These are phyloP conservation scores for Neurospora sp. DNA, from an alignment of 495 filamentous ascomycete species.

Conservation along the genomic window DNA sequence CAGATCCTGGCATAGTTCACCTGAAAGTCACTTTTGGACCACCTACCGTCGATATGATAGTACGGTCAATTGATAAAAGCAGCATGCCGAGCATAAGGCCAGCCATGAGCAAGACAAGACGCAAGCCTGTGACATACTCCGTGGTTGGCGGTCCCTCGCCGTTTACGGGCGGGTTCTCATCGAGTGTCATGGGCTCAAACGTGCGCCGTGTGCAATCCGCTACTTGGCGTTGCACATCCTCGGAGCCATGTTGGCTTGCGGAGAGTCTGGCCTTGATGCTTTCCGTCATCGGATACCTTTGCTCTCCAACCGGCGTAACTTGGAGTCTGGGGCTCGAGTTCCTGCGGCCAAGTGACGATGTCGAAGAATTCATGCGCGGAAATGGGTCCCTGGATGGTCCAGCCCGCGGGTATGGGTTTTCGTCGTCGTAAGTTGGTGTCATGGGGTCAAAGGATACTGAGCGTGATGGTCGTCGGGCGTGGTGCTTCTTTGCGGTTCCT, in stretches of 20 bases:
- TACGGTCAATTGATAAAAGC: conserved; percentile 32
- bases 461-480: neutral
- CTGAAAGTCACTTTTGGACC: too few relatives aligned
- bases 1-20: too few relatives aligned
- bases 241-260: conserved; percentile 2
- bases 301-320: conserved; percentile 18
- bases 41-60: conserved; percentile 34
- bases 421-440: neutral
- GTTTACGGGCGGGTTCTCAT: neutral
- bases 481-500: neutral
- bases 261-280: conserved; percentile 7
- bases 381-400: neutral
- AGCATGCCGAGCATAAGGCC: conserved; percentile 32
- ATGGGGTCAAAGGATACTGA: neutral
- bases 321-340: conserved; percentile 11
- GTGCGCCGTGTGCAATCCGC: neutral
- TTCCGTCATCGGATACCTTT: conserved; percentile 23
- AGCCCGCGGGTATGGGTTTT: neutral
- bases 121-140: conserved; percentile 19
- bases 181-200: neutral
- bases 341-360: neutral
- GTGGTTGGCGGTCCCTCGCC: neutral
- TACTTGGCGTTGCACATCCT: neutral
- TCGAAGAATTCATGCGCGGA: neutral
- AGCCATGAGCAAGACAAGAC: conserved; percentile 19